Evolutionary conservation across 768 basidiomycete genomes (phyloP), one percentile per base, ranked within the genome.

Genomic region (Leccinum pellstonianum): DNA sequence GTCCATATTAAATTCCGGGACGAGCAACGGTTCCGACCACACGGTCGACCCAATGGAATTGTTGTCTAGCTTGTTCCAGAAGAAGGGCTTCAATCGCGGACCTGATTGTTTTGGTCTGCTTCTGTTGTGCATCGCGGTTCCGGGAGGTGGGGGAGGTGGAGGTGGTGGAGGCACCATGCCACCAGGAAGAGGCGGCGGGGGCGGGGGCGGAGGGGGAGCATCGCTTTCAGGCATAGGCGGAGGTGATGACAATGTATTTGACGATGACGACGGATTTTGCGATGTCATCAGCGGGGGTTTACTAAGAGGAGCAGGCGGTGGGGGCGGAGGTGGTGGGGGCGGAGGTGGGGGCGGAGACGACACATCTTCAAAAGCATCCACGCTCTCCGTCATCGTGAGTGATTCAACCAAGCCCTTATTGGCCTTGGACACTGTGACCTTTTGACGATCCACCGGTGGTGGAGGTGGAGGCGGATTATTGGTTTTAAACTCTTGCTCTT

Each of bases 61-160:
- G 12, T 69, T 70, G n/a, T 80, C 75, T 5, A 95, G 62, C 65
- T 96, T 95, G 63, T 86, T 88, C 94, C 95, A 96, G 71, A 93
- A 93, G 77, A 97, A 94, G 2, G 95, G 91, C 72, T 90, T 88
- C 54, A 92, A 70, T 51, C 82, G 81, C n/a, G 86, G 85, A 12
- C 77, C 78, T 25, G 68, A 64, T 8, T 69, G 62, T 61, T 76
- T 80, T 23, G 66, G 61, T 54, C 71, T 77, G 41, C 60, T 64
- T 37, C 66, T 70, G 31, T 70, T 68, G 57, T 69, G 72, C 60
- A 76, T 77, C 9, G 75, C 72, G 15, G 75, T 53, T 11, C 52
- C 58, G 31, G 64, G 72, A 33, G 65, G 73, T 15, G 61, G 71
- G 3, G 62, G 72, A 33, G 66, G 73, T 5, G 61, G 33, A 33